Percentiles rank a stretch among this genome's conserved stretches.
These are phyloP conservation scores for Xylaria scruposa DNA, from an alignment of 495 filamentous ascomycete genomes.

Conservation along the genomic window DNA sequence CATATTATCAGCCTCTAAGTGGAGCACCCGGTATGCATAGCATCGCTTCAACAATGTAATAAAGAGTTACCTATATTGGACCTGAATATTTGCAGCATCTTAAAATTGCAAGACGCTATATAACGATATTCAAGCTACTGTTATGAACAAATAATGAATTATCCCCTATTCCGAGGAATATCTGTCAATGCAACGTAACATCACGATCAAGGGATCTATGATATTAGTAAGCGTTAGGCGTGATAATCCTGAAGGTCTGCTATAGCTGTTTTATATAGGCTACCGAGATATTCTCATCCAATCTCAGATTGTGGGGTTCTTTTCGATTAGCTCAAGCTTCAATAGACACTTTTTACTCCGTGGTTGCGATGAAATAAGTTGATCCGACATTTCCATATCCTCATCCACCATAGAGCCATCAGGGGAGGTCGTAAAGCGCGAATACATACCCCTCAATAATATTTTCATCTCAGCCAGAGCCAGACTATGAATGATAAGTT, in stretches of 20 bases:
- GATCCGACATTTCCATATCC: constrained; percentile 65
- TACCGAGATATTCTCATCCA: neutral
- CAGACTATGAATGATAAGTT: constrained; percentile 49
- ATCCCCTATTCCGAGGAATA: neutral
- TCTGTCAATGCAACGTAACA: neutral
- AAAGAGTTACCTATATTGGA: neutral
- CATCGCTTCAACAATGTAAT: neutral
- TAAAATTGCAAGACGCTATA: neutral
- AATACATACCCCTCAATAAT: constrained; percentile 64
- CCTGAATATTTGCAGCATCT: neutral
- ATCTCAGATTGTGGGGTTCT: neutral
- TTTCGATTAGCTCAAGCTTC: constrained; percentile 39
- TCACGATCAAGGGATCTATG: neutral
- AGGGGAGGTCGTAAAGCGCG: constrained; percentile 58
- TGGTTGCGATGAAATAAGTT: constrained; percentile 66
- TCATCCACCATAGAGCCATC: constrained; percentile 57
- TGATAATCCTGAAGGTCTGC: neutral
- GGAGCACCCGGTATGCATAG: neutral
- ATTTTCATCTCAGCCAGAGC: constrained; percentile 72
- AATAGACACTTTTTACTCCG: constrained; percentile 61
- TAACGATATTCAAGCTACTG: neutral
- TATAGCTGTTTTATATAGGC: neutral
- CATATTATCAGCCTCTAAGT: neutral
- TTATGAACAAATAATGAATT: neutral
- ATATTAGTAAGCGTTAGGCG: neutral